These are phyloP conservation scores for Rhinocladiella similis DNA, from an alignment of 2,329 filamentous ascomycete species.

Conservation along the genomic window DNA sequence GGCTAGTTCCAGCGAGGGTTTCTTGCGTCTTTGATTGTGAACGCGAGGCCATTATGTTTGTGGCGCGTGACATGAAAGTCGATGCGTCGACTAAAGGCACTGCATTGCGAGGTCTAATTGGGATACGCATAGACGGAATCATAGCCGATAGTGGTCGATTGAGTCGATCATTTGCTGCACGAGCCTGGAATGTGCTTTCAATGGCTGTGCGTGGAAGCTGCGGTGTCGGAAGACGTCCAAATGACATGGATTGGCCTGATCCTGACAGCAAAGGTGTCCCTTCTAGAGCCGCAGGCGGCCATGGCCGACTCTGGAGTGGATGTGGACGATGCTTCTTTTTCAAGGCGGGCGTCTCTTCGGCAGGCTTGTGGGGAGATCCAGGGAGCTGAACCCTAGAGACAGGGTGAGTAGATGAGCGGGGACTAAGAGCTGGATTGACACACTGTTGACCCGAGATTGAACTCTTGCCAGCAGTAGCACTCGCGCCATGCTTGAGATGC, in stretches of 20 bases:
- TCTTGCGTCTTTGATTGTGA: background rate
- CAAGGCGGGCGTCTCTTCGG: background rate
- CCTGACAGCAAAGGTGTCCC: background rate
- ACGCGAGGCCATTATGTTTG: background rate
- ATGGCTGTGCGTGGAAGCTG: background rate
- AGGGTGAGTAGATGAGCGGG: background rate
- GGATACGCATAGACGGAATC: too few species aligned
- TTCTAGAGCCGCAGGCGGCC: constrained; percentile 15
- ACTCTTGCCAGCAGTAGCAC: background rate
- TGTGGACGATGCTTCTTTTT: background rate
- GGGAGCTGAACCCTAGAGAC: background rate
- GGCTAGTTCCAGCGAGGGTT: background rate
- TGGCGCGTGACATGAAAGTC: constrained; percentile 11
- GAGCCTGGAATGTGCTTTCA: background rate
- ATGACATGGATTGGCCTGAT: background rate
- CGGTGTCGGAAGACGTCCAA: background rate
- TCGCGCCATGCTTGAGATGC: background rate
- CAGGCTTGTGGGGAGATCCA: too few species aligned
- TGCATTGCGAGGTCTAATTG: background rate
- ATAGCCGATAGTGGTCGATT: background rate
- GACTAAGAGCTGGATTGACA: background rate
- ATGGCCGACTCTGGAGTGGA: constrained; percentile 6
- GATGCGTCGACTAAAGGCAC: constrained; percentile 2
- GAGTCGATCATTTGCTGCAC: background rate
- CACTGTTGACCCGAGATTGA: background rate